These are phyloP conservation scores for Coniochaeta hoffmannii DNA, from an alignment of 2,329 filamentous ascomycete genomes.

Conservation along the genomic window DNA sequence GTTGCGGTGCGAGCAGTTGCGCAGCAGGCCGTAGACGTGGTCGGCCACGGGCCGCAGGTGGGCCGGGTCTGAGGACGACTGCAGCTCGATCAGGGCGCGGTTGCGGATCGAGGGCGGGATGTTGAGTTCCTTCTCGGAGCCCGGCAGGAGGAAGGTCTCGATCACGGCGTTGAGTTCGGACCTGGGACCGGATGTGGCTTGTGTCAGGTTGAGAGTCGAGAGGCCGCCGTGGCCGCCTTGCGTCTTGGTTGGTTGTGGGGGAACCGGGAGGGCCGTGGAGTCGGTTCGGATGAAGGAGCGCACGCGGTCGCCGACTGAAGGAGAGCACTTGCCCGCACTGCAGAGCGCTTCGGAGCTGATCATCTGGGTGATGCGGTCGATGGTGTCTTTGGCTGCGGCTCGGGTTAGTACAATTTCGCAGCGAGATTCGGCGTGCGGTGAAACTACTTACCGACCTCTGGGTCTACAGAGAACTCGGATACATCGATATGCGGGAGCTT, in stretches of 20 bases:
- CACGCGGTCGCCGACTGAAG: constrained; percentile 7
- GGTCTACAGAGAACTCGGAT: constrained; percentile 17
- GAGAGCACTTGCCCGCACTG: constrained; percentile 6
- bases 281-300: constrained; percentile 6
- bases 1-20: constrained; percentile 40
- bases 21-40: constrained; percentile 37
- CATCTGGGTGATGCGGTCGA: constrained; percentile 25
- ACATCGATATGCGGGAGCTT: constrained; percentile 11
- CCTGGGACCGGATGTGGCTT: constrained; percentile 11
- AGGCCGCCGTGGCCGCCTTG: constrained; percentile 5
- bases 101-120: constrained; percentile 34
- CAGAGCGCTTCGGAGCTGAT: constrained; percentile 22
- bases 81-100: constrained; percentile 27
- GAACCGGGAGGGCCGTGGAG: constrained; percentile 6
- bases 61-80: constrained; percentile 26
- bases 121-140: constrained; percentile 38
- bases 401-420: not conserved
- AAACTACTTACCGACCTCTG: constrained; percentile 22
- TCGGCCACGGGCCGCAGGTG: constrained; percentile 35
- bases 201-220: constrained; percentile 7
- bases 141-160: constrained; percentile 31
- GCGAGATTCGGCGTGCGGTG: not conserved
- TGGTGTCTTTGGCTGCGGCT: constrained; percentile 20
- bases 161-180: constrained; percentile 31
- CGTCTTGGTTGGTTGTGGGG: not conserved